phyloP scores from a whole-genome alignment of 2,329 filamentous ascomycete genomes.

The Emergomyces pasteurianus region DNA sequence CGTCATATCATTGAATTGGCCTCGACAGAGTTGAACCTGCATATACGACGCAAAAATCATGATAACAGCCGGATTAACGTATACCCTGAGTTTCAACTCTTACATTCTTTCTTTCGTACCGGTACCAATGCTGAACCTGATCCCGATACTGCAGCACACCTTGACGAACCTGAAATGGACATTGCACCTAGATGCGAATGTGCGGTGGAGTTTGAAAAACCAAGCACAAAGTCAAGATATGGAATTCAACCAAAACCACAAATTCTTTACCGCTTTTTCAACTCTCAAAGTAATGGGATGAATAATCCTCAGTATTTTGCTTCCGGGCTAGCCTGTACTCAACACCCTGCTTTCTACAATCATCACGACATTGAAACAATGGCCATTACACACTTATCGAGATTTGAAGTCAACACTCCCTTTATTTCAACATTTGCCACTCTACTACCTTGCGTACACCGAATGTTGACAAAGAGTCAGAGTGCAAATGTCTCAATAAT shows the following conservation, averaged over 20 bases:
- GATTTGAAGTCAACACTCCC: slow-evolving; percentile 13
- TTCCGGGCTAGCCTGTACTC: slow-evolving; percentile 3
- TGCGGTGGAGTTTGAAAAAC: background rate
- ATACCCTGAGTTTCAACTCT: background rate
- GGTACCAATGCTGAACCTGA: background rate
- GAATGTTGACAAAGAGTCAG: slow-evolving; percentile 16
- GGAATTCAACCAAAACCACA: slow-evolving; percentile 11
- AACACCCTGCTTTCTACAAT: slow-evolving; percentile 7
- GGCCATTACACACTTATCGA: slow-evolving; percentile 18
- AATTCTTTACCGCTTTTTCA: slow-evolving; percentile 25
- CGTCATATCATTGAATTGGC: background rate
- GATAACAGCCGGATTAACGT: background rate
- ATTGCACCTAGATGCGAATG: background rate
- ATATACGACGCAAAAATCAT: background rate
- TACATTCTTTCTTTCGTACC: background rate
- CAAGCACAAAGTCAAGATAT: background rate
- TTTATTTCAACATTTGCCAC: slow-evolving; percentile 24
- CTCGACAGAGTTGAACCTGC: background rate
- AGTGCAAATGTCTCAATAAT: slow-evolving; percentile 21
- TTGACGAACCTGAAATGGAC: background rate
- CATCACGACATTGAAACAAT: slow-evolving; percentile 12
- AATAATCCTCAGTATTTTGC: slow-evolving; percentile 20
- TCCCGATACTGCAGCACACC: background rate
- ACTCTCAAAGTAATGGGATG: slow-evolving; percentile 20
- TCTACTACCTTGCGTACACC: slow-evolving; percentile 21